phyloP scores from a whole-genome alignment of 1,139 yeast species.

The Hansenula sp. region DNA sequence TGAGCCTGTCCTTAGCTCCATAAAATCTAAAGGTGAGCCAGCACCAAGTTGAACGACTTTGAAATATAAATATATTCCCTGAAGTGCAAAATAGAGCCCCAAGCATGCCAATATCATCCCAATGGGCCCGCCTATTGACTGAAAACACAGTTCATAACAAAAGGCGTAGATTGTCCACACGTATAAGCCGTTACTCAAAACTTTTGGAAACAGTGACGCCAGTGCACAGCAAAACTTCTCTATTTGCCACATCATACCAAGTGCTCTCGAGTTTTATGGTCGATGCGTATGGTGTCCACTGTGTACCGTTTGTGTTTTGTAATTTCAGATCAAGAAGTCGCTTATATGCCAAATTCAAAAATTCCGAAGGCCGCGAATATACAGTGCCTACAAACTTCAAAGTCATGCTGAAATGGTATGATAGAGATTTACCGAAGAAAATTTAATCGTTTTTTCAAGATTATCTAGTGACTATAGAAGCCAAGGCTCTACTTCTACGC shows the following conservation, averaged over 20 bases:
- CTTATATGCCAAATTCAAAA: background rate
- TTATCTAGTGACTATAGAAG: too few relatives aligned
- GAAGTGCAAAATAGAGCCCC: constrained; percentile 15
- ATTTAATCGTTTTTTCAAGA: too few relatives aligned
- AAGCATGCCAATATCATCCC: constrained; percentile 15
- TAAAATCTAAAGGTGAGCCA: constrained; percentile 56
- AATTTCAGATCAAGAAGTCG: too few relatives aligned
- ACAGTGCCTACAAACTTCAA: too few relatives aligned
- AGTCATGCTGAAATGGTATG: too few relatives aligned
- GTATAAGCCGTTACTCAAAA: constrained; percentile 45
- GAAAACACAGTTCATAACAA: constrained; percentile 24
- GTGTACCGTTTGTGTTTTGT: too few relatives aligned
- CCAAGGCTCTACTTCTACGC: background rate
- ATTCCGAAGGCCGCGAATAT: too few relatives aligned
- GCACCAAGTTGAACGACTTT: constrained; percentile 56
- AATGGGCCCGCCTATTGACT: constrained; percentile 20
- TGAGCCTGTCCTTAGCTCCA: constrained; percentile 32
- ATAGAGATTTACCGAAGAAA: too few relatives aligned
- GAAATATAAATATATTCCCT: constrained; percentile 44
- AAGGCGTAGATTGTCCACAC: constrained; percentile 58
- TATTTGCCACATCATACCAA: constrained; percentile 1
- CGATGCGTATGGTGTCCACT: too few relatives aligned
- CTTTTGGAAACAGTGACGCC: constrained; percentile 56
- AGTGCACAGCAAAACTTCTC: constrained; percentile 42
- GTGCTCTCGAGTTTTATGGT: too few relatives aligned